Base-by-base conservation (phyloP, 2,329 filamentous ascomycete species). In the Xylaria sp. region DNA sequence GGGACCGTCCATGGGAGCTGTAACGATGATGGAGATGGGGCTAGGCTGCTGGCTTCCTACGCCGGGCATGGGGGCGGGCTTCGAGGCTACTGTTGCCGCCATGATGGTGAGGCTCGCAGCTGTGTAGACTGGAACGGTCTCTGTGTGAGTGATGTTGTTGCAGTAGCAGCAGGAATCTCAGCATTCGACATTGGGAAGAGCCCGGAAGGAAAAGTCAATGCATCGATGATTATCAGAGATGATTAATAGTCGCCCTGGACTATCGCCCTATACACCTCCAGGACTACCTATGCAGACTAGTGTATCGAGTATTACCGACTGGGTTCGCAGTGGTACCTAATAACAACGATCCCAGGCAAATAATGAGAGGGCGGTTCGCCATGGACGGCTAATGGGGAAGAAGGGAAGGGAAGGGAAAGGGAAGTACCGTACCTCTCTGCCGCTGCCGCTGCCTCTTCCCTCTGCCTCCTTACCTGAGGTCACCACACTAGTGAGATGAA, bases 71-170 rank as follows among this genome's bases (percentile, higher is more conserved):
- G 63, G 63, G 54, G 61, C 65, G n/a, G 63, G 65, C 39, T 66
- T 69, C 5, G 61, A 55, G 42, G 71, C 71, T 52, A 73, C 70
- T 52, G 69, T 73, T 16, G 71, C 71, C 55, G 71, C 71, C 71
- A 73, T 73, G 35, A 55, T 65, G 47, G 58, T 63, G 55, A 57
- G 54, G 23, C 58, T 57, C 51, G 58, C 54, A 52, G 53, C 39
- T 48, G 37, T 58, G 53, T 58, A 44, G 57, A 59, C 37, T 54
- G 30, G 57, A 54, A 42, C 46, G 50, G 56, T 42, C 63, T 49
- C 51, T 59, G 23, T 30, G 23, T 30, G 23, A 30, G 23, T 30
- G 23, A 46, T 57, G 59, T 56, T 61, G 55, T 59, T 37, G 51
- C 53, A 19, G 57, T 34, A 59, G 61, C 61, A 61, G 63, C 63